Base-by-base conservation (phyloP, 805 yeast species). In the Wickerhamomyces bovis region DNA sequence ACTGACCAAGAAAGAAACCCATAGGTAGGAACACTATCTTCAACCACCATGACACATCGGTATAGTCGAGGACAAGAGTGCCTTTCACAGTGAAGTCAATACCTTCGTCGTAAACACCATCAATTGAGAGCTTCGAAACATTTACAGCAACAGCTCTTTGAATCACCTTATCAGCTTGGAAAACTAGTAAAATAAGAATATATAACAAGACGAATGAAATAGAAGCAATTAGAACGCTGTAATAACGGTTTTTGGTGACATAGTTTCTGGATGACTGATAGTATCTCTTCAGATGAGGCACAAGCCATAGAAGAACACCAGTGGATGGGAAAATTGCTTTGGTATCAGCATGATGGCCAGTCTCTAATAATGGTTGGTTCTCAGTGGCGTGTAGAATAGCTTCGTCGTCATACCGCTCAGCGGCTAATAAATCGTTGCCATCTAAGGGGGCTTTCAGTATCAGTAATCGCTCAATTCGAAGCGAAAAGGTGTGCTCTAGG, bases 1-100 rank as follows among this genome's bases (percentile, higher is more conserved):
- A 43, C 2, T 13, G 15, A 2, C 56, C 55, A 16, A 55, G 6
- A 4, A 43, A 1, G 2, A 40, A 20, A 10, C 44, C 21, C 2
- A 46, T 7, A 0, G 57, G 53, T n/a, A 40, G 35, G 45, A 42
- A 48, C 5, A 54, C 9, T 1, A 20, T 9, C 28, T 41, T 47
- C 23, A 39, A 40, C 39, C 48, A 46, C 51, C 50, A 49, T 18
- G 41, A 16, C 7, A 51, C 43, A 7, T 43, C 38, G 1, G 53
- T 39, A 43, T 57, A 59, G 21, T 59, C 52, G 44, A 56, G 50
- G 9, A 42, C 30, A 21, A 57, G 22, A 1, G 50, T 26, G 4
- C 49, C 49, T 5, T 47, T 35, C 8, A 53, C 42, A 20, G 20
- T 36, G 7, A 51, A 42, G 6, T 28, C 41, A n/a, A 55, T 15